These are phyloP conservation scores for Tricholoma flavovirens DNA, from an alignment of 768 basidiomycete species.

Conservation along the genomic window DNA sequence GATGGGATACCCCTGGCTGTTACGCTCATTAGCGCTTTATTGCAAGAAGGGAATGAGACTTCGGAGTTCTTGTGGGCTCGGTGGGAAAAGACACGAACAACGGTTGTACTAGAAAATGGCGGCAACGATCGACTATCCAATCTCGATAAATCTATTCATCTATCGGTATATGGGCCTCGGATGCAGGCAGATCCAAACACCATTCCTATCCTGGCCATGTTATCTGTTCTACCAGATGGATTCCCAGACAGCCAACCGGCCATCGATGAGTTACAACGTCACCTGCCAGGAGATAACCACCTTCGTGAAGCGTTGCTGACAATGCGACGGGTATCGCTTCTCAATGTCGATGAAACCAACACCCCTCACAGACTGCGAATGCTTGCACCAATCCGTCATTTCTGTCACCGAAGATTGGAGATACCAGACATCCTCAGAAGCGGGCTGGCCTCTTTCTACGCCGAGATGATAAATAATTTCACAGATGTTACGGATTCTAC, in stretches of 20 bases:
- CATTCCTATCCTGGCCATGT: slow-evolving; percentile 11
- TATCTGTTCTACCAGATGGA: slow-evolving; percentile 18
- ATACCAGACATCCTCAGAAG: neutral
- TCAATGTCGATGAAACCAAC: neutral
- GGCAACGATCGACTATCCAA: slow-evolving; percentile 15
- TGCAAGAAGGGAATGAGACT: slow-evolving; percentile 18
- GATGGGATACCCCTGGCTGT: slow-evolving; percentile 5
- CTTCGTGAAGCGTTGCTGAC: neutral
- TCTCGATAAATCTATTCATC: slow-evolving; percentile 15
- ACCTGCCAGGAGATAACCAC: neutral
- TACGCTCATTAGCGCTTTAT: slow-evolving; percentile 13
- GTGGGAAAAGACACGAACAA: slow-evolving; percentile 14
- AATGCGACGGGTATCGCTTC: neutral
- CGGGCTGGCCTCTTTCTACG: neutral
- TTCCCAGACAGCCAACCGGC: neutral
- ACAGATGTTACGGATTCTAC: too few species aligned
- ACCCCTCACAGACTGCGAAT: neutral
- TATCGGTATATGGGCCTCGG: slow-evolving; percentile 10
- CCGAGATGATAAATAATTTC: neutral
- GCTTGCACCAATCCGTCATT: neutral
- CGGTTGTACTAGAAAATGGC: slow-evolving; percentile 14
- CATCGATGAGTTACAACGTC: neutral
- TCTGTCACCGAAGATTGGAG: neutral
- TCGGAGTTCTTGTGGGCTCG: slow-evolving; percentile 13
- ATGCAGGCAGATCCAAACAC: slow-evolving; percentile 10